Evolutionary conservation across 768 basidiomycete species (phyloP).

Genomic region (Boletus eberwhitei): DNA sequence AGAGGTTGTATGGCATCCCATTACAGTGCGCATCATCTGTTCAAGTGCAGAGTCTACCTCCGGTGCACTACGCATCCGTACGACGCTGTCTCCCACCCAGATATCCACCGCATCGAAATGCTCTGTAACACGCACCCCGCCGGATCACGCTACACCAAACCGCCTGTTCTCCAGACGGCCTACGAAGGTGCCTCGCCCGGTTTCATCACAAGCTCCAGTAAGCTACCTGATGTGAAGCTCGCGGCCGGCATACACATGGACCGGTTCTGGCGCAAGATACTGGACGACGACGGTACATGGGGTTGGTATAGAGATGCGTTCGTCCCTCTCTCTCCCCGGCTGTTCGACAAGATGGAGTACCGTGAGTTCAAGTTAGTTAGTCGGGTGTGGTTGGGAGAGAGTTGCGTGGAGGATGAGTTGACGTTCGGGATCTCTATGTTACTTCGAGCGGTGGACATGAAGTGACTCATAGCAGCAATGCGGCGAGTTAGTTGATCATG

Average conservation of each 20-base stretch:
- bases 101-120: conserved; percentile 18
- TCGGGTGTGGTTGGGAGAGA: conserved; percentile 35
- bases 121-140: conserved; percentile 15
- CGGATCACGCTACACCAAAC: conserved; percentile 1
- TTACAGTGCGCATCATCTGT: conserved; percentile 16
- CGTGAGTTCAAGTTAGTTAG: conserved; percentile 40
- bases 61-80: conserved; percentile 15
- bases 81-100: conserved; percentile 5
- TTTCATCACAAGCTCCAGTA: background rate
- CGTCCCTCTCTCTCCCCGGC: conserved; percentile 45
- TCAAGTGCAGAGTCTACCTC: conserved; percentile 26
- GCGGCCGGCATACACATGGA: conserved; percentile 23
- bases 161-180: conserved; percentile 6
- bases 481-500: background rate
- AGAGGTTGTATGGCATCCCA: background rate
- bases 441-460: conserved; percentile 38
- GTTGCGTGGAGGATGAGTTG: conserved; percentile 22
- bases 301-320: conserved; percentile 40
- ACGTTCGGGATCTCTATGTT: conserved; percentile 45
- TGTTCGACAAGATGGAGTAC: conserved; percentile 48
- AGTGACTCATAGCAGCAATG: background rate
- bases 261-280: conserved; percentile 14
- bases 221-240: background rate
- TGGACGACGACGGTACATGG: conserved; percentile 17
- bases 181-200: conserved; percentile 15